Conservation (phyloP, 306 rosid genomes). For the Mimosa pudica region DNA sequence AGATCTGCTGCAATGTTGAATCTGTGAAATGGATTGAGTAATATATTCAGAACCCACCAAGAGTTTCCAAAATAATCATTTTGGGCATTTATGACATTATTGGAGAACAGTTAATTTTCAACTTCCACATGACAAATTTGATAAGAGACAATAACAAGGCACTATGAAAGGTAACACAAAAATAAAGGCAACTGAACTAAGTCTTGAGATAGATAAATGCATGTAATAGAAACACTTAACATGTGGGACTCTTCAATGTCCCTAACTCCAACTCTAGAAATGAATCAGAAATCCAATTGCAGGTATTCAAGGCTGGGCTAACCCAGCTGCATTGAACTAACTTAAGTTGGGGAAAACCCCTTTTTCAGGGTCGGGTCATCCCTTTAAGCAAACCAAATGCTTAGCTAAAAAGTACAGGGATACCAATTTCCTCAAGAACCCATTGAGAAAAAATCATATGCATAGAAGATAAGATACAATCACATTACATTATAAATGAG, state of each 20-base stretch:
- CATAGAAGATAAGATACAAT: conserved; percentile 9
- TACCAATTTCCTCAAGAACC: conserved; percentile 22
- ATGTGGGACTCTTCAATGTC: background rate
- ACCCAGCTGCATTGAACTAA: background rate
- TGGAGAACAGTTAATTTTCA: conserved; percentile 21
- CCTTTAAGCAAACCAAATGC: conserved; percentile 12
- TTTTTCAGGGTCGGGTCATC: background rate
- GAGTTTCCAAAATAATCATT: conserved; percentile 22
- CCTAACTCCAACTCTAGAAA: background rate
- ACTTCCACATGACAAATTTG: conserved; percentile 5
- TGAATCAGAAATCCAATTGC: background rate
- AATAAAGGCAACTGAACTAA: conserved; percentile 21
- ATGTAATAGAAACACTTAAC: background rate
- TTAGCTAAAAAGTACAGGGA: conserved; percentile 20
- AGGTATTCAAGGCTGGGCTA: background rate
- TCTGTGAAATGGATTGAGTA: conserved; percentile 52
- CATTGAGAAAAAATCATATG: conserved; percentile 6
- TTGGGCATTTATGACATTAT: conserved; percentile 24
- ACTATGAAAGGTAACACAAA: background rate
- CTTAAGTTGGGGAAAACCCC: background rate
- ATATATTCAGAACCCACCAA: conserved; percentile 29
- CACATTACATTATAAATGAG: conserved; percentile 29
- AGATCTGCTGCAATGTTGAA: conserved; percentile 96
- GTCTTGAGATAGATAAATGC: conserved; percentile 8
- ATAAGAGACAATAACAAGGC: background rate